Conservation (phyloP, 208 protist species). For the Wallacemonas sp. region DNA sequence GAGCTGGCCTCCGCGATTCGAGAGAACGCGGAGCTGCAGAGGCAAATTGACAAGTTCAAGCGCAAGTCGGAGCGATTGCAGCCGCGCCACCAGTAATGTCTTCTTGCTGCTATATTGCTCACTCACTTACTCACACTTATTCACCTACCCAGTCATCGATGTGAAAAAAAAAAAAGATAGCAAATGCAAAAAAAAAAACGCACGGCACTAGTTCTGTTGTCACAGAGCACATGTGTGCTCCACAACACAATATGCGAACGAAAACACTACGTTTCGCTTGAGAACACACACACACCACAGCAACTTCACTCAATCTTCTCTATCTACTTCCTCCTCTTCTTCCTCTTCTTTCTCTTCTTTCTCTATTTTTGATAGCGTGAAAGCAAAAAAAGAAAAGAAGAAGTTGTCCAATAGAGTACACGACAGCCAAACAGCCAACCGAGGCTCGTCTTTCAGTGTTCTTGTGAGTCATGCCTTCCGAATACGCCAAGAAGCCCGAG, state of each 20-base stretch:
- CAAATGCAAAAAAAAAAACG: too few species aligned
- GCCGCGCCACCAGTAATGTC: too few species aligned
- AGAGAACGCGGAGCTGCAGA: constrained; percentile 39
- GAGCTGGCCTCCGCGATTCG: constrained; percentile 53
- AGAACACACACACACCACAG: too few species aligned
- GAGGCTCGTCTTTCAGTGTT: constrained; percentile 11
- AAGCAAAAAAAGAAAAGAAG: constrained; percentile 2
- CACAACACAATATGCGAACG: too few species aligned
- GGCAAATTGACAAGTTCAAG: constrained; percentile 60
- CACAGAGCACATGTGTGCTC: too few species aligned
- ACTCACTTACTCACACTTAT: too few species aligned
- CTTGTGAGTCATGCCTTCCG: constrained; percentile 36
- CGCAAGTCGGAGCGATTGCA: constrained; percentile 46
- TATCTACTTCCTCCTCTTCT: not conserved
- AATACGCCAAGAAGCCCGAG: constrained; percentile 37
- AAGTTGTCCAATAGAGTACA: not conserved
- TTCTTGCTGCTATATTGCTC: too few species aligned
- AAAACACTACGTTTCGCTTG: too few species aligned
- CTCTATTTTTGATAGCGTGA: constrained; percentile 1
- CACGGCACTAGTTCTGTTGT: too few species aligned
- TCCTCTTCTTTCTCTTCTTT: constrained; percentile 10
- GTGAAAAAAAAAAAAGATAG: too few species aligned
- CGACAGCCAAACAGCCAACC: not conserved
- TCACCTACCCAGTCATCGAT: too few species aligned
- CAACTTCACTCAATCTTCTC: constrained; percentile 2